phyloP scores from a whole-genome alignment of 768 basidiomycete species.

The Suillus decipiens region DNA sequence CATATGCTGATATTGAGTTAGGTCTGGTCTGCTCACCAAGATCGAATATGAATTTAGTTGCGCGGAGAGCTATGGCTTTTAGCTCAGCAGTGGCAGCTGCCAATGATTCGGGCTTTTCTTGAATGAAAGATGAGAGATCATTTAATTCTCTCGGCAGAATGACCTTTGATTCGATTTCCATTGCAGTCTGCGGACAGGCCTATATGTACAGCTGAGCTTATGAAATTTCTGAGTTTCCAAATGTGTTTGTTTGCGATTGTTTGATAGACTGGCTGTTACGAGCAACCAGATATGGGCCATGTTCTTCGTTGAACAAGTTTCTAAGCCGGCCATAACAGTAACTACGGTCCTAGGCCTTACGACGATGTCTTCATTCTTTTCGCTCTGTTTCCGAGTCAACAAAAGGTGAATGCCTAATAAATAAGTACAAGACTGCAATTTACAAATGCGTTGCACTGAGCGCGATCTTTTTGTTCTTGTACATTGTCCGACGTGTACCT shows the following conservation, averaged over 20 bases:
- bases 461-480: slow-evolving; percentile 6
- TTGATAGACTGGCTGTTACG: neutral
- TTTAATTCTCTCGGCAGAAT: slow-evolving; percentile 45
- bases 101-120: slow-evolving; percentile 54
- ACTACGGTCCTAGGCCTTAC: neutral
- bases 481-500: neutral
- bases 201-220: no score
- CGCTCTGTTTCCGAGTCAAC: neutral
- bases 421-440: slow-evolving; percentile 1
- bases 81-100: slow-evolving; percentile 56
- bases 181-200: neutral
- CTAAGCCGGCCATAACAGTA: neutral
- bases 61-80: slow-evolving; percentile 57
- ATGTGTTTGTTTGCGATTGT: neutral
- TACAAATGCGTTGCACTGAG: slow-evolving; percentile 3
- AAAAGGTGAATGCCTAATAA: slow-evolving; percentile 1
- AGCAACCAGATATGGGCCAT: no score
- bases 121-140: slow-evolving; percentile 55
- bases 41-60: slow-evolving; percentile 78
- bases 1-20: slow-evolving; percentile 11
- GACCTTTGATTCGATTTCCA: slow-evolving; percentile 19
- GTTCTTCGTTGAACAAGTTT: no score
- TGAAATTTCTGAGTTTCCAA: neutral
- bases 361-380: neutral
- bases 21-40: slow-evolving; percentile 49